Conservation (phyloP, 2,329 filamentous ascomycete species). For the Hypoxylon sp. region DNA sequence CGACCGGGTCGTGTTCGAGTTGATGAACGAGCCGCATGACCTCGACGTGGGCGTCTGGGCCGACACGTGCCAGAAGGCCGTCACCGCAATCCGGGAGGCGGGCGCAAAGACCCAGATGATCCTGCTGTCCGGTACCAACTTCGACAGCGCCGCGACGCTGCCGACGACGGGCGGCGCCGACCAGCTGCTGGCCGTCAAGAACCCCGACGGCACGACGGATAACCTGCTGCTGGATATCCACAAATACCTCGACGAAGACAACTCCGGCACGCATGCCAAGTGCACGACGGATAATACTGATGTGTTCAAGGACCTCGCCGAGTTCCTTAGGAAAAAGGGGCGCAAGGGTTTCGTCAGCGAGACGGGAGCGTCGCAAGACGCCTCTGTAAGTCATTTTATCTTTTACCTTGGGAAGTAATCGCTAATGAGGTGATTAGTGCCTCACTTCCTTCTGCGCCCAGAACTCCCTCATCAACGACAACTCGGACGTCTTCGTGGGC, state of each 20-base stretch:
- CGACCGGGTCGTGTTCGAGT: slow-evolving; percentile 65
- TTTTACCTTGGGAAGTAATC: neutral
- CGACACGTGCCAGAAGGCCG: slow-evolving; percentile 65
- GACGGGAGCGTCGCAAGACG: slow-evolving; percentile 57
- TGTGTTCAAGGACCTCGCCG: slow-evolving; percentile 56
- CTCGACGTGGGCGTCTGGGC: slow-evolving; percentile 66
- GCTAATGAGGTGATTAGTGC: slow-evolving; percentile 44
- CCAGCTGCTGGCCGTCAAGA: slow-evolving; percentile 61
- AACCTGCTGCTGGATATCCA: slow-evolving; percentile 67
- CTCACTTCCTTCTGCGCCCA: slow-evolving; percentile 55
- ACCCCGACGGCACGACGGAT: slow-evolving; percentile 64
- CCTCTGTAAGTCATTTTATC: slow-evolving; percentile 46
- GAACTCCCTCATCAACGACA: slow-evolving; percentile 55
- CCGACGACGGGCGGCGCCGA: slow-evolving; percentile 59
- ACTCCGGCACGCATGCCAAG: slow-evolving; percentile 59
- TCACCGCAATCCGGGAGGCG: slow-evolving; percentile 69
- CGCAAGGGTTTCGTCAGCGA: slow-evolving; percentile 61
- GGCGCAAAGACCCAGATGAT: slow-evolving; percentile 71
- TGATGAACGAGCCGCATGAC: slow-evolving; percentile 76
- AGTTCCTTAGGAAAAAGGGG: slow-evolving; percentile 56
- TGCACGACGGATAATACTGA: slow-evolving; percentile 63
- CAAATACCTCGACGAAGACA: slow-evolving; percentile 67
- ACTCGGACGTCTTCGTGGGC: slow-evolving; percentile 57
- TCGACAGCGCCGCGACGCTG: slow-evolving; percentile 58
- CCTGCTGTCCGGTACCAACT: slow-evolving; percentile 69